phyloP scores from a whole-genome alignment of 371 early-diverging fungal species.

The Thermomucor indicae-seudaticae region DNA sequence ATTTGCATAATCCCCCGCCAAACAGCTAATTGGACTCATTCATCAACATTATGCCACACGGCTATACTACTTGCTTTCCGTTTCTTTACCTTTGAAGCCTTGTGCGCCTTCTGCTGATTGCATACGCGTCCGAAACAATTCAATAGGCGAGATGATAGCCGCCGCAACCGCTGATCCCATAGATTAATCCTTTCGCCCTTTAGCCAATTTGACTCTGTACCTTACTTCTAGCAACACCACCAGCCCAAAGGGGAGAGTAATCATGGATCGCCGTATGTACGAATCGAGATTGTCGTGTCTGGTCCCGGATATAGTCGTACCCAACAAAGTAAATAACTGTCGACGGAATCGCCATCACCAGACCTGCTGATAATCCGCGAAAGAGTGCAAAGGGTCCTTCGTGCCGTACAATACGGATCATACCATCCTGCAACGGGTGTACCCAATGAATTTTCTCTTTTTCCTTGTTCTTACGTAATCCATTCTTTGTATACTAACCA shows the following conservation, averaged over 20 bases:
- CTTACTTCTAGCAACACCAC: constrained; percentile 78
- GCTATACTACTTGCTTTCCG: neutral
- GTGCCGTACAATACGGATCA: constrained; percentile 71
- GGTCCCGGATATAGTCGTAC: constrained; percentile 83
- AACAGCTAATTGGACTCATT: constrained; percentile 25
- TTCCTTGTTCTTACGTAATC: neutral
- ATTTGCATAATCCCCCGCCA: constrained; percentile 60
- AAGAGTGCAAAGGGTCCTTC: constrained; percentile 85
- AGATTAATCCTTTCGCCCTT: no score
- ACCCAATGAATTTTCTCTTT: neutral
- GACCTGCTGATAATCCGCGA: constrained; percentile 86
- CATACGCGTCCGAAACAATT: constrained; percentile 89
- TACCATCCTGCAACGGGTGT: constrained; percentile 57
- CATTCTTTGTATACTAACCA: constrained; percentile 11
- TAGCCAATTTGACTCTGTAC: no score
- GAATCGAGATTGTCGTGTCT: constrained; percentile 14
- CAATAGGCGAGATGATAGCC: constrained; percentile 84
- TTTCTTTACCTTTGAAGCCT: constrained; percentile 37
- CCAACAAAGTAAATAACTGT: constrained; percentile 95
- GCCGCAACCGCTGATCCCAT: constrained; percentile 68
- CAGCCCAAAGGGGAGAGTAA: constrained; percentile 76
- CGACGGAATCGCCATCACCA: constrained; percentile 89
- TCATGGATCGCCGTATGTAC: constrained; percentile 22
- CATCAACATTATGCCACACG: neutral
- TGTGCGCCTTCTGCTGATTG: constrained; percentile 64